Evolutionary conservation across 2,329 filamentous ascomycete genomes (phyloP).

Genomic region (Leptosphaerulina australis): DNA sequence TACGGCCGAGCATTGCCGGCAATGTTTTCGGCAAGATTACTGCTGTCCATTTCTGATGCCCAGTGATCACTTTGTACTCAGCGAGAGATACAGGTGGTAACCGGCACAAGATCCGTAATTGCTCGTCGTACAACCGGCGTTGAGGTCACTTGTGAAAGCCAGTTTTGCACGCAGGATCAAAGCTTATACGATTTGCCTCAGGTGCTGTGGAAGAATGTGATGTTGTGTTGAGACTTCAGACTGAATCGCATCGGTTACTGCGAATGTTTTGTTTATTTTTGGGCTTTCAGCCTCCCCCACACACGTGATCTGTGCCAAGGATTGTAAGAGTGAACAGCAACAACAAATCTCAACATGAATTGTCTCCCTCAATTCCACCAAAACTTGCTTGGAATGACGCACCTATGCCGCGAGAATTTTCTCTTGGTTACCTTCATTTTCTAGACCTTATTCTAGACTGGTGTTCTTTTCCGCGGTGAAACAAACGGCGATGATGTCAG

Average conservation of each 20-base stretch:
- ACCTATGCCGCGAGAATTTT: background rate
- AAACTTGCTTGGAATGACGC: background rate
- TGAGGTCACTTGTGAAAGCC: background rate
- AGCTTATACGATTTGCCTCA: background rate
- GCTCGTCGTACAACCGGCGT: background rate
- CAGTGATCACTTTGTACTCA: background rate
- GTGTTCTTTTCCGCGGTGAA: slow-evolving; percentile 14
- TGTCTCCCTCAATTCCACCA: background rate
- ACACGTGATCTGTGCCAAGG: slow-evolving; percentile 14
- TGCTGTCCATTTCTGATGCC: background rate
- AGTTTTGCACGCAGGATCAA: background rate
- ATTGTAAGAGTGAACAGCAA: slow-evolving; percentile 9
- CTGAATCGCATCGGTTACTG: background rate
- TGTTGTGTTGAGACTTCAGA: background rate
- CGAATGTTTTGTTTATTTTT: slow-evolving; percentile 7
- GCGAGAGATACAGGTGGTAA: background rate
- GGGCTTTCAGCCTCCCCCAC: slow-evolving; percentile 6
- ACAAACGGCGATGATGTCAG: slow-evolving; percentile 37
- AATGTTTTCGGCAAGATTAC: background rate
- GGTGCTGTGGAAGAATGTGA: background rate
- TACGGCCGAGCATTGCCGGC: slow-evolving; percentile 36
- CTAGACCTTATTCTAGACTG: slow-evolving; percentile 4
- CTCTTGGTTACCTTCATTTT: background rate
- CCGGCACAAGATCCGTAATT: background rate
- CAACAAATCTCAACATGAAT: background rate